Base-by-base conservation (phyloP, 306 rosid genomes). In the Potentilla sterilis region DNA sequence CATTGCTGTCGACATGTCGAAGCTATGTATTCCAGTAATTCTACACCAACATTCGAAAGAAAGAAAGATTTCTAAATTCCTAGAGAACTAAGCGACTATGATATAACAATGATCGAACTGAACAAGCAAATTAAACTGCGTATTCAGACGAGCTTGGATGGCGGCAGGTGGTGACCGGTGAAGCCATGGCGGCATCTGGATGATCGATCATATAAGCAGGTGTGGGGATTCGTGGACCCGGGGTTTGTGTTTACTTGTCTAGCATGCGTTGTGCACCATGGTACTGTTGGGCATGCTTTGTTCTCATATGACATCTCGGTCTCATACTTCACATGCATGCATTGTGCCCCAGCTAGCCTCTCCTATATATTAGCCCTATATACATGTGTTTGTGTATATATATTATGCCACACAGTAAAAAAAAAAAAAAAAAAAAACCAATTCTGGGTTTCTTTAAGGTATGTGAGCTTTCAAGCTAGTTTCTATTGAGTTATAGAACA, bases 201-300 rank as follows among this genome's bases (percentile, higher is more conserved):
- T 34, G 42, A 38, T 67, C 62, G 42, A 38, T 67, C 62, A 55
- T 21, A 55, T 3, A 21, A 21, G 62, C 48, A 51, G 79, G 78
- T 78, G 82, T 77, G 76, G 74, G 57, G 77, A 58, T 80, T 75
- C 69, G 75, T 93, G 98, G 98, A 90, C 82, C 98, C 89, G 44
- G 66, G 81, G 79, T 75, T 75, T 37, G 69, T 61, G 70, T 61
- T 24, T 19, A 59, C 69, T 89, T 89, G 97, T 90, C 97, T 87
- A 86, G 97, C 98, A 89, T 88, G 97, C 96, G 89, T 74, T 81
- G 83, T 80, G 82, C 67, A 55, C 67, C 84, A 77, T 92, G 88
- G 84, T 88, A 79, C 52, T 82, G 80, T 84, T 88, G 38, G 83
- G 84, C 96, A 89, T 86, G 97, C 96, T 92, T 85, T 89, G 91